Evolutionary conservation across 2,329 filamentous ascomycete species (phyloP), one percentile per base, ranked within the genome.

Genomic region (Kalmusia sp.): DNA sequence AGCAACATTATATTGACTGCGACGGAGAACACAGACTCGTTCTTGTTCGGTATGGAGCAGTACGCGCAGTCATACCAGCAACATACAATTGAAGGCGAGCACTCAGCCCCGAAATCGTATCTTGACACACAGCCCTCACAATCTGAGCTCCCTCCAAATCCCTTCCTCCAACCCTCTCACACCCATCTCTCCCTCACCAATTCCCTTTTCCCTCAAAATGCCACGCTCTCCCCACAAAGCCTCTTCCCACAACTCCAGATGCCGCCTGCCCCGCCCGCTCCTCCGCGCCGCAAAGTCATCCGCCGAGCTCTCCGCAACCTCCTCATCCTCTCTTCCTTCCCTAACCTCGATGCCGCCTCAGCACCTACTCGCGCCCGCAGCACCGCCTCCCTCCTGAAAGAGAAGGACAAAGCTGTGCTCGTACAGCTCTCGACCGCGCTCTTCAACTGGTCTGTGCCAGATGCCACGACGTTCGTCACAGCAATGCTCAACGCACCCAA

Each of bases 221-320:
- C 43, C n/a, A 50, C 46, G 24, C 40, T 61, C 31, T 56, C 60
- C 11, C 40, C 64, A 2, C 60, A 66, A 47, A 51, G 55, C 22
- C 61, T 68, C 8, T 60, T 68, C 27, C 47, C 63, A 7, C 62
- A 63, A 34, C 62, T 64, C 34, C 68, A 67, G 49, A 55, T 52
- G 9, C 63, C 59, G 14, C 52, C 62, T 27, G 15, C 55, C 8
- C 61, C 58, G 3, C 64, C 64, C 7, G 43, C 54, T 5, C 69
- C 62, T n/a, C 65, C 63, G 1, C 63, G 64, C 9, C 63, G 61
- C 30, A 72, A 68, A 49, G 63, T 77, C 12, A 77, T 80, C 56
- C 80, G 79, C 64, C 72, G 83, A 25, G 81, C 82, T 8, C 81
- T 82, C 15, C 80, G 84, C 25, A 83, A 83, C 48, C 77, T 87